phyloP scores from a whole-genome alignment of 441 rosid genomes.

The Croton setiger region DNA sequence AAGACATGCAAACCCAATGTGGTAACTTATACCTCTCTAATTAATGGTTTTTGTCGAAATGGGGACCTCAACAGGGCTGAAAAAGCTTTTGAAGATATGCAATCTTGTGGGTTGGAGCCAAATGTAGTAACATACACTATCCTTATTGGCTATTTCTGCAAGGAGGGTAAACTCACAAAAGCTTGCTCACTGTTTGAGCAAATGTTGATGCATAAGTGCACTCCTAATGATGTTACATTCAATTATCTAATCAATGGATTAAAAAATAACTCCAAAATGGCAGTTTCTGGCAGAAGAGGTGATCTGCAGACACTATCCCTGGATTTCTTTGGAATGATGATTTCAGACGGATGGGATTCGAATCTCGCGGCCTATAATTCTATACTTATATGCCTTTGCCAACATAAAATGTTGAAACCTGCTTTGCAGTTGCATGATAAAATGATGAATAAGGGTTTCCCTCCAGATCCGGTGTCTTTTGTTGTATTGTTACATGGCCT shows the following conservation, averaged over 20 bases:
- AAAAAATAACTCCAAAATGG: slow-evolving; percentile 31
- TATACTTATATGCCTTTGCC: slow-evolving; percentile 58
- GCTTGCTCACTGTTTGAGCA: slow-evolving; percentile 65
- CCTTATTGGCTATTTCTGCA: slow-evolving; percentile 59
- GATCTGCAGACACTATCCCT: slow-evolving; percentile 37
- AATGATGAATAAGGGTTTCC: slow-evolving; percentile 52
- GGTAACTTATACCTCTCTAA: slow-evolving; percentile 65
- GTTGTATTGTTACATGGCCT: slow-evolving; percentile 62
- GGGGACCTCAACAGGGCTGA: slow-evolving; percentile 58
- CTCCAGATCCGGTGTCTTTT: slow-evolving; percentile 56
- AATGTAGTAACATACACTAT: slow-evolving; percentile 76
- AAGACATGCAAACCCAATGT: slow-evolving; percentile 67
- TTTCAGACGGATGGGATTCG: slow-evolving; percentile 53
- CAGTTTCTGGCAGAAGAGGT: slow-evolving; percentile 11
- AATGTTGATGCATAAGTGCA: slow-evolving; percentile 60
- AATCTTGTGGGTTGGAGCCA: slow-evolving; percentile 51
- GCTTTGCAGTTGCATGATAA: slow-evolving; percentile 52
- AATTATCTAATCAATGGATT: slow-evolving; percentile 69
- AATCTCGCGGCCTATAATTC: slow-evolving; percentile 58
- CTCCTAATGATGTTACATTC: slow-evolving; percentile 69
- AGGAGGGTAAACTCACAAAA: slow-evolving; percentile 53
- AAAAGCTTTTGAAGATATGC: slow-evolving; percentile 55
- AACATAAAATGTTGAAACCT: slow-evolving; percentile 53
- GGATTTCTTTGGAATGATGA: slow-evolving; percentile 48
- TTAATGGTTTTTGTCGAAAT: slow-evolving; percentile 61